Base-by-base conservation (phyloP, 2,329 filamentous ascomycete genomes). In the Exserohilum rostratum region DNA sequence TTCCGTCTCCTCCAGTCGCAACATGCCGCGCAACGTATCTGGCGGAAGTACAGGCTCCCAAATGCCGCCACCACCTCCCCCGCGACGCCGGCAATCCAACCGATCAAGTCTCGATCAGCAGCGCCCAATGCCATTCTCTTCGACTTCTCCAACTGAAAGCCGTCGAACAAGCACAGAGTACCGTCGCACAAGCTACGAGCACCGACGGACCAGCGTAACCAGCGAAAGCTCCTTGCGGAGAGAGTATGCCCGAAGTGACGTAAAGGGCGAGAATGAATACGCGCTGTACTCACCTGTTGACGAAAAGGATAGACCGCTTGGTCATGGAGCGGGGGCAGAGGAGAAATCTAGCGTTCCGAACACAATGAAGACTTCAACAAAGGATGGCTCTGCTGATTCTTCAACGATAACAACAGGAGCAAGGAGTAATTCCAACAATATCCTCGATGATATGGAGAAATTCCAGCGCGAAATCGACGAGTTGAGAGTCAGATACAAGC, bases 381-480 rank as follows among this genome's bases (percentile, higher is more conserved):
- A n/a, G n/a, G n/a, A n/a, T n/a, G n/a, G n/a, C n/a, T n/a, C n/a
- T n/a, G n/a, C n/a, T n/a, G n/a, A n/a, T n/a, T n/a, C n/a, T n/a
- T n/a, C n/a, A n/a, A n/a, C 7, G 10, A 27, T 29, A 13, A 12
- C 18, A 12, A 6, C n/a, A 17, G 42, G 30, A 15, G 15, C 29
- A 7, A 55, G 58, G 29, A 68, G 57, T 31, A 62, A 64, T 31
- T 57, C 65, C 7, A 62, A 53, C 13, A 74, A 67, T 52, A 72
- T 76, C 5, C 52, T 76, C 12, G 71, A 73, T 45, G 74, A 76
- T 45, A 73, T 76, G 72, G 73, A 75, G 30, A 69, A 61, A 56
- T 75, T 76, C 27, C 74, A 76, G 56, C 62, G 65, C 6, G 74
- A 76, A 61, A 72, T 76, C 57, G 74, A 76, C 40, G 72, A 70